Evolutionary conservation across 176 grass and related monocot species (phyloP).

Genomic region (Secale cereale): DNA sequence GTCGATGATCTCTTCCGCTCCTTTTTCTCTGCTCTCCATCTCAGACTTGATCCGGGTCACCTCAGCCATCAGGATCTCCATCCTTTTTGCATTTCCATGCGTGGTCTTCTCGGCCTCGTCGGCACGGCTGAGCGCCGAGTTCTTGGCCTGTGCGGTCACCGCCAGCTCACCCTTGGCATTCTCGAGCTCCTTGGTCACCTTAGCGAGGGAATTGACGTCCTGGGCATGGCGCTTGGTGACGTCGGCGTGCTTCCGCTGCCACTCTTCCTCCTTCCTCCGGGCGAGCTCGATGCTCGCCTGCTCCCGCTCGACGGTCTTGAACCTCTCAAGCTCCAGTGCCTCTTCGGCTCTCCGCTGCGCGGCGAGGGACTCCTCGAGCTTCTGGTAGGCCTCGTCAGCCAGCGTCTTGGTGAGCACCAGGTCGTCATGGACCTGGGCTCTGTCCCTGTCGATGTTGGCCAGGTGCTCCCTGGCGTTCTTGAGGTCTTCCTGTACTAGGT

Average conservation of each 20-base stretch:
- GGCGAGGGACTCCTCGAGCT: constrained; percentile 51
- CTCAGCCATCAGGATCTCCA: constrained; percentile 33
- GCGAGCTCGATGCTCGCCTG: constrained; percentile 44
- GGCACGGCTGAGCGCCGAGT: constrained; percentile 29
- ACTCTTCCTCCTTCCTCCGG: constrained; percentile 52
- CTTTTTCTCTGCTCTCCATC: background rate
- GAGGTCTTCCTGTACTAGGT: constrained; percentile 48
- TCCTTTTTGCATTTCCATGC: constrained; percentile 40
- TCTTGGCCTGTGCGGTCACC: constrained; percentile 35
- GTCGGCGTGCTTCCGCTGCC: constrained; percentile 42
- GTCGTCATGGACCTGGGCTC: constrained; percentile 41
- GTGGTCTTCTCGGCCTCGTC: constrained; percentile 42
- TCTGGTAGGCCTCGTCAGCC: constrained; percentile 40
- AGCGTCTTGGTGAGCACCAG: constrained; percentile 37
- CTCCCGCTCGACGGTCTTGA: constrained; percentile 69
- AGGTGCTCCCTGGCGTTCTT: constrained; percentile 51
- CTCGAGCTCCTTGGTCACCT: constrained; percentile 53
- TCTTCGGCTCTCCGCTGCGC: constrained; percentile 60
- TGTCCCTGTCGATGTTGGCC: constrained; percentile 49
- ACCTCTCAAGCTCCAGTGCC: constrained; percentile 62
- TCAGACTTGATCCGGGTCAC: constrained; percentile 33
- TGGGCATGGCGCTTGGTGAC: constrained; percentile 50
- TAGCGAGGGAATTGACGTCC: constrained; percentile 38
- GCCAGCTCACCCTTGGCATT: constrained; percentile 46
- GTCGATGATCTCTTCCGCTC: constrained; percentile 26